Percentiles rank a stretch among this genome's conserved stretches.
Conservation (phyloP, 352 stramenopile species). For the Globisporangium ultimum region DNA sequence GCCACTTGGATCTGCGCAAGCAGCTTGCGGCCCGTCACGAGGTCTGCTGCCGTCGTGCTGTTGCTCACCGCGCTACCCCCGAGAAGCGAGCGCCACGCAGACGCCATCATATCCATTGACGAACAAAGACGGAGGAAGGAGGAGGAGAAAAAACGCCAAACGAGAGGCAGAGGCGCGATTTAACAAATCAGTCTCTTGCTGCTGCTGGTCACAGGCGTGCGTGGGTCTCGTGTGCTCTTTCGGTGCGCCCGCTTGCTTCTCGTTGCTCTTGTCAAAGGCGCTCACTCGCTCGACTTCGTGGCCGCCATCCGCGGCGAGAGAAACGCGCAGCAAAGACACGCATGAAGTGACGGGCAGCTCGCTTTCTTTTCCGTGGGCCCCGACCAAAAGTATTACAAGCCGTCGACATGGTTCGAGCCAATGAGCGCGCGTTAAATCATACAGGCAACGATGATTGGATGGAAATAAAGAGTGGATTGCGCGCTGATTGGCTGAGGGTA, state of each 20-base stretch:
- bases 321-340: slow-evolving; percentile 20
- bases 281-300: neutral
- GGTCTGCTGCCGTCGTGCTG: slow-evolving; percentile 15
- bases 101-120: slow-evolving; percentile 43
- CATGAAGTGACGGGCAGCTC: slow-evolving; percentile 7
- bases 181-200: neutral
- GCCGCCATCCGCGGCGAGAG: neutral
- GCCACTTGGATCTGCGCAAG: slow-evolving; percentile 50
- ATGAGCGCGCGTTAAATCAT: neutral
- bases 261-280: neutral
- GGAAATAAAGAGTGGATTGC: neutral
- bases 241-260: neutral
- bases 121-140: neutral
- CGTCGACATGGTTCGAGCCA: neutral
- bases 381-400: neutral
- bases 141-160: neutral
- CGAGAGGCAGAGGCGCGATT: neutral
- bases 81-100: slow-evolving; percentile 40
- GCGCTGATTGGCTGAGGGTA: neutral
- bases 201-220: no score
- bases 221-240: no score
- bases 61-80: slow-evolving; percentile 11
- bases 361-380: neutral
- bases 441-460: no score
- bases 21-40: slow-evolving; percentile 27